phyloP scores from a whole-genome alignment of 2,329 filamentous ascomycete species.

The Seiridium cupressi region DNA sequence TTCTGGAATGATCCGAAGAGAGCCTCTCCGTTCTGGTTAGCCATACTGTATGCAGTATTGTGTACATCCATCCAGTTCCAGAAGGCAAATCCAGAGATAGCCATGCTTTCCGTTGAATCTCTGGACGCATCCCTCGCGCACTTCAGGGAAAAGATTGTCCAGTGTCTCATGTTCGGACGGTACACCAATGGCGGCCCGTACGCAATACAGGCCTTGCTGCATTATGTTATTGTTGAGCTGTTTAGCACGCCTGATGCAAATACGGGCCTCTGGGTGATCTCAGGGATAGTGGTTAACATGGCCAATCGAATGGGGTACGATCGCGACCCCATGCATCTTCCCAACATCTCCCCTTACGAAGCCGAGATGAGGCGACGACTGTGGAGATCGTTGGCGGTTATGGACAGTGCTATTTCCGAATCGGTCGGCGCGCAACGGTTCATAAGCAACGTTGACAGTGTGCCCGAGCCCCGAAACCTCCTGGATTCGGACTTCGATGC shows the following conservation, averaged over 20 bases:
- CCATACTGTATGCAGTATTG: slow-evolving; percentile 44
- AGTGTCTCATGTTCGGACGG: slow-evolving; percentile 34
- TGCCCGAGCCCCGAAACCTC: slow-evolving; percentile 38
- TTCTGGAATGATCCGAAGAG: slow-evolving; percentile 40
- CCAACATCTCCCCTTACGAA: slow-evolving; percentile 37
- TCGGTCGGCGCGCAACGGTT: slow-evolving; percentile 43
- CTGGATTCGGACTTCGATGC: slow-evolving; percentile 40
- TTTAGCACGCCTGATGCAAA: slow-evolving; percentile 27
- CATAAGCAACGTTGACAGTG: slow-evolving; percentile 21
- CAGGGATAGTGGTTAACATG: slow-evolving; percentile 26
- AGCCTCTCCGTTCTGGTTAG: slow-evolving; percentile 42
- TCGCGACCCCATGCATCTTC: slow-evolving; percentile 39
- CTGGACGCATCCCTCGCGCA: not conserved
- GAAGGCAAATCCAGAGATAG: slow-evolving; percentile 17
- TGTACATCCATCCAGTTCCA: slow-evolving; percentile 32
- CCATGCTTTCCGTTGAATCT: slow-evolving; percentile 18
- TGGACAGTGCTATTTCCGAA: slow-evolving; percentile 39
- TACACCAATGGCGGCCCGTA: slow-evolving; percentile 43
- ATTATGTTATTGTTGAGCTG: slow-evolving; percentile 32
- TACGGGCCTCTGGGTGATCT: slow-evolving; percentile 31
- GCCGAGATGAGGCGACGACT: slow-evolving; percentile 43
- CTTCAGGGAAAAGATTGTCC: slow-evolving; percentile 22
- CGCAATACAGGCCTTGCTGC: slow-evolving; percentile 36
- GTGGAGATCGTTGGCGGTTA: slow-evolving; percentile 38
- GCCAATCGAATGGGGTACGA: slow-evolving; percentile 41